Evolutionary conservation across 2,329 filamentous ascomycete species (phyloP).

Genomic region (Ramularia endophylla): DNA sequence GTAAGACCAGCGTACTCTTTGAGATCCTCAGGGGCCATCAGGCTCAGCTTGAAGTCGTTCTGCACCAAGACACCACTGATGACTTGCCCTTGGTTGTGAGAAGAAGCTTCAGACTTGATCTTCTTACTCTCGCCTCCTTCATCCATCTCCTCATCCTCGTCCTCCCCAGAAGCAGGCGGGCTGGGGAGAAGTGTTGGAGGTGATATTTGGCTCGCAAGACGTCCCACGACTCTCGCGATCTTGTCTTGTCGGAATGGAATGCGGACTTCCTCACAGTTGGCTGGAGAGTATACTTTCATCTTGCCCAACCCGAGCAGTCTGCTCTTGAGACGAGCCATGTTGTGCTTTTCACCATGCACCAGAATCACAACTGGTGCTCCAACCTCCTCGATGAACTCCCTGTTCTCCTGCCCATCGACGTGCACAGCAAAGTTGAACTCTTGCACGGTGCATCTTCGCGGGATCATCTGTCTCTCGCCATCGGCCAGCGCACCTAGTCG

Average conservation of each 20-base stretch:
- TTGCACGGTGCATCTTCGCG: constrained; percentile 83
- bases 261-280: constrained; percentile 89
- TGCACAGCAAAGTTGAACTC: constrained; percentile 96
- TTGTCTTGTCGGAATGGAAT: constrained; percentile 97
- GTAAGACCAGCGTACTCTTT: constrained; percentile 96
- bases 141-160: constrained; percentile 33
- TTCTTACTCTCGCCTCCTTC: constrained; percentile 21
- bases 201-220: constrained; percentile 68
- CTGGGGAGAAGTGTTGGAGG: constrained; percentile 49
- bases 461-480: constrained; percentile 82
- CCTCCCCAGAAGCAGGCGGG: constrained; percentile 36
- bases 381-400: constrained; percentile 94
- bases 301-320: constrained; percentile 90
- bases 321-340: constrained; percentile 96
- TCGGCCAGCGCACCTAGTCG: constrained; percentile 49
- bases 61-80: constrained; percentile 91
- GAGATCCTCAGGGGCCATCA: constrained; percentile 95
- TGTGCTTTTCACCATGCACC: constrained; percentile 94
- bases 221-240: constrained; percentile 90
- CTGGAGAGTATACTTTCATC: constrained; percentile 84
- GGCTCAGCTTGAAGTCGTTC: constrained; percentile 92
- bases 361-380: constrained; percentile 89
- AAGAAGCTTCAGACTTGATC: constrained; percentile 42
- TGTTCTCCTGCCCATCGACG: constrained; percentile 91
- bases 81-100: constrained; percentile 46